A percentile compares a stretch with the other conserved stretches of the same genome.
phyloP scores from a whole-genome alignment of 805 yeast species.

The Pichia rugopelliculosa region DNA sequence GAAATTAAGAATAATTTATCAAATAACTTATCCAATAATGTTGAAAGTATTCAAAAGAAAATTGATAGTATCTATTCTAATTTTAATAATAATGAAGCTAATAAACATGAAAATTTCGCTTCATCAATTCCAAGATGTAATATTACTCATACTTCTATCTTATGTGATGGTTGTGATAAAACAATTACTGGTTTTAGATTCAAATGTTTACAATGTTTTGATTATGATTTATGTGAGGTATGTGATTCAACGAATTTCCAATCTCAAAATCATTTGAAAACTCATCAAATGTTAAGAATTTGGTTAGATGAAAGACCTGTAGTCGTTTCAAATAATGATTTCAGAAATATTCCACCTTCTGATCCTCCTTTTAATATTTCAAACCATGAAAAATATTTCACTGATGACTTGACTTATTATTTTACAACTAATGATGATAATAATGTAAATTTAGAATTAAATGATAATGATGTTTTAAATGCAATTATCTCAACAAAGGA shows the following conservation, averaged over 20 bases:
- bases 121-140: slow-evolving; percentile 1
- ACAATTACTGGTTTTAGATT: slow-evolving; percentile 36
- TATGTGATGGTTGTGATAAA: slow-evolving; percentile 29
- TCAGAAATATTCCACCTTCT: background rate
- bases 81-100: background rate
- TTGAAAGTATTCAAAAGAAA: background rate
- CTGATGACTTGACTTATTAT: background rate
- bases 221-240: slow-evolving; percentile 45
- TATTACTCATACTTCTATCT: slow-evolving; percentile 16
- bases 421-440: background rate
- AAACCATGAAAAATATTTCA: background rate
- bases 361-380: background rate
- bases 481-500: background rate
- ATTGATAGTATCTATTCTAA: background rate
- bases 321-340: background rate
- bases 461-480: background rate
- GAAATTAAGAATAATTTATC: slow-evolving; percentile 3
- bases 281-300: slow-evolving; percentile 26
- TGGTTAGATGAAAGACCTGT: slow-evolving; percentile 15
- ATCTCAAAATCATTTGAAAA: slow-evolving; percentile 12
- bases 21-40: background rate
- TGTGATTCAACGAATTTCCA: slow-evolving; percentile 28
- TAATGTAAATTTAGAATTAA: background rate
- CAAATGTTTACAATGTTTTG: slow-evolving; percentile 43
- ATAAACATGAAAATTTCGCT: background rate